Evolutionary conservation across 148 eudicot genomes (phyloP), one percentile per base, ranked within the genome.

Genomic region (Hydrangea macrophylla): DNA sequence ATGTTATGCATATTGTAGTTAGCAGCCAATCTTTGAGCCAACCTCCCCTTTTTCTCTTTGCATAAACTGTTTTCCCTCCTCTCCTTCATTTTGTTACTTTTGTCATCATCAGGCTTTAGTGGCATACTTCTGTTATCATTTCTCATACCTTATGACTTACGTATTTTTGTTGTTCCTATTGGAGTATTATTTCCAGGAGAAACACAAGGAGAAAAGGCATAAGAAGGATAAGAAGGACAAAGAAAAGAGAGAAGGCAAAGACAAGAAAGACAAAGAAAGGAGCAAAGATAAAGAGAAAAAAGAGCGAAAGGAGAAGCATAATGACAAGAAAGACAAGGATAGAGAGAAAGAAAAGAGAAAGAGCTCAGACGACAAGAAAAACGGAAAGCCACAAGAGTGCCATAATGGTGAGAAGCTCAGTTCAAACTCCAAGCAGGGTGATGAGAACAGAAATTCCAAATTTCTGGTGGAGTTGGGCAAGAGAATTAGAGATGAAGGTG

Each of bases 251-350:
- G 81, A 74, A 48, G 65, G 64, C 26, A 79, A 44, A 51, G 85
- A 74, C 6, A 68, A 64, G 55, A 67, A 75, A 64, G 70, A 75
- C 55, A 84, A 70, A 26, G 73, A 73, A 45, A 74, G 64, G 53
- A 77, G 63, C 13, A 58, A 70, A 17, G 58, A 50, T 33, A 68
- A 61, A 63, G 74, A 72, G 31, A 71, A 64, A 60, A 70, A 79
- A 60, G 80, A 79, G 9, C 61, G 64, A 69, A 79, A 82, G 75
- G 68, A 70, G 61, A 79, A 74, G 73, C 83, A 61, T 56, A 74
- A 58, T 64, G 78, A 82, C 70, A 73, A 67, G 62, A 78, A 70
- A 73, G 71, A 76, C 44, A 68, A 61, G 69, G 73, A 71, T 22
- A 70, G 69, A 55, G 72, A 78, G 25, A 65, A 69, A 55, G 77